A percentile compares a stretch with the other conserved stretches of the same genome.
Evolutionary conservation across 2,329 filamentous ascomycete species (phyloP).

Genomic region (Xylariaceae sp.): DNA sequence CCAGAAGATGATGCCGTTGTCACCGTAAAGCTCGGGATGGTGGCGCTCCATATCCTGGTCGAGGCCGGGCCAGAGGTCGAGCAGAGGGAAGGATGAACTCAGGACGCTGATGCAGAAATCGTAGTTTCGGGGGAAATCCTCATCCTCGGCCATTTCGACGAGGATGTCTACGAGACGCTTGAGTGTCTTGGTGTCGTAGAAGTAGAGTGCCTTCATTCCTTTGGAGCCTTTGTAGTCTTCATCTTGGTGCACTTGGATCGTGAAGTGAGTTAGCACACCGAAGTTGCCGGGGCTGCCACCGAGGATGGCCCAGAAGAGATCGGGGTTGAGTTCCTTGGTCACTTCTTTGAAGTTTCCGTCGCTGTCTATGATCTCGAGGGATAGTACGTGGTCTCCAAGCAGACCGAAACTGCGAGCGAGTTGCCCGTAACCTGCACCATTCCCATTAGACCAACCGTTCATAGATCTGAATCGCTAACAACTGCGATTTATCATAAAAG

Average conservation of each 20-base stretch:
- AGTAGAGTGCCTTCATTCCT: slow-evolving; percentile 39
- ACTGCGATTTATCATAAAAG: background rate
- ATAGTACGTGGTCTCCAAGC: slow-evolving; percentile 48
- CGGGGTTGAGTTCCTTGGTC: slow-evolving; percentile 43
- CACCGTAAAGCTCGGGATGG: slow-evolving; percentile 36
- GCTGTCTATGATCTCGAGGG: slow-evolving; percentile 44
- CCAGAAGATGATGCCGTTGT: slow-evolving; percentile 35
- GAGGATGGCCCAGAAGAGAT: slow-evolving; percentile 55
- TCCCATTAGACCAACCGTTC: slow-evolving; percentile 4
- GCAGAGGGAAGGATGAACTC: slow-evolving; percentile 36
- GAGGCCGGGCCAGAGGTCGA: slow-evolving; percentile 34
- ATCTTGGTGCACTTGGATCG: slow-evolving; percentile 39
- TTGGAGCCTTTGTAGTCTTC: slow-evolving; percentile 37
- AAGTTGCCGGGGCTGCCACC: slow-evolving; percentile 56
- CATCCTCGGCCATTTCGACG: slow-evolving; percentile 41
- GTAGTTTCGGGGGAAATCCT: slow-evolving; percentile 40
- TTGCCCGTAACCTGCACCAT: slow-evolving; percentile 37
- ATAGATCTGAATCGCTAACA: background rate
- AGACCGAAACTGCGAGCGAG: slow-evolving; percentile 47
- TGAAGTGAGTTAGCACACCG: slow-evolving; percentile 52
- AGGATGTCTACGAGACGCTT: slow-evolving; percentile 37
- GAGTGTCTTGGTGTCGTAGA: slow-evolving; percentile 37
- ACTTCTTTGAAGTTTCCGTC: slow-evolving; percentile 43
- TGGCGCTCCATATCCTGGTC: slow-evolving; percentile 33
- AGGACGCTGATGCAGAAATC: slow-evolving; percentile 45